Evolutionary conservation across 352 stramenopile species (phyloP).

Genomic region (Globisporangium megalacanthum): DNA sequence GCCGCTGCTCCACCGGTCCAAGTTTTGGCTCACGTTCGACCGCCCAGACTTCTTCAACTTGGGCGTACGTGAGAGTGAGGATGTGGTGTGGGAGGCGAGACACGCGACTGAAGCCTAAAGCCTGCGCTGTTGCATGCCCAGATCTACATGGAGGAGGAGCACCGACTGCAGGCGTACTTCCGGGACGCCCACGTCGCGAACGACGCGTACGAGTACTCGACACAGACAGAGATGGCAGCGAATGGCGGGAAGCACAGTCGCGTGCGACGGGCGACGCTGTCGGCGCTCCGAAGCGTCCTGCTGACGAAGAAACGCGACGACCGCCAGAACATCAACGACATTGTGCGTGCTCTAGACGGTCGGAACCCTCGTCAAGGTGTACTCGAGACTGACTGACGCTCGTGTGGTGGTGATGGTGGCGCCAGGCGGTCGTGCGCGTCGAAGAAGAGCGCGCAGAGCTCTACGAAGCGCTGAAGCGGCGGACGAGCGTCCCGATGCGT

Average conservation of each 20-base stretch:
- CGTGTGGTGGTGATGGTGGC: not conserved
- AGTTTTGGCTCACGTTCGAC: conserved; percentile 83
- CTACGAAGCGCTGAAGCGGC: conserved; percentile 51
- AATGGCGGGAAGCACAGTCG: conserved; percentile 17
- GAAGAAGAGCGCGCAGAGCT: conserved; percentile 47
- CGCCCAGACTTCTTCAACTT: conserved; percentile 70
- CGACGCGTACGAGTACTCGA: conserved; percentile 39
- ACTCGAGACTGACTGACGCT: not conserved
- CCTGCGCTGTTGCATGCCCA: conserved; percentile 9
- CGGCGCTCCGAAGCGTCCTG: conserved; percentile 22
- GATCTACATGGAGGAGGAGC: conserved; percentile 67
- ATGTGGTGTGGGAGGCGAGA: not conserved
- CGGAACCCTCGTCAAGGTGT: not conserved
- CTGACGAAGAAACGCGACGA: conserved; percentile 18
- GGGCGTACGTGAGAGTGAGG: conserved; percentile 30
- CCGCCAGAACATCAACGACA: conserved; percentile 22
- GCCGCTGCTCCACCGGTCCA: conserved; percentile 65
- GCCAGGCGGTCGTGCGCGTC: conserved; percentile 45
- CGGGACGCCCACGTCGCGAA: conserved; percentile 25
- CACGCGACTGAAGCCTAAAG: too few species aligned
- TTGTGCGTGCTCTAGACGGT: conserved; percentile 16
- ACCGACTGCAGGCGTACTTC: conserved; percentile 34
- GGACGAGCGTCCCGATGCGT: conserved; percentile 31
- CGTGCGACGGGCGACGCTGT: conserved; percentile 14
- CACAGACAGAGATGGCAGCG: conserved; percentile 12